Percentiles rank a stretch among this genome's conserved stretches.
Conservation (phyloP, 805 yeast genomes). For the Saccharomyces mikatae region DNA sequence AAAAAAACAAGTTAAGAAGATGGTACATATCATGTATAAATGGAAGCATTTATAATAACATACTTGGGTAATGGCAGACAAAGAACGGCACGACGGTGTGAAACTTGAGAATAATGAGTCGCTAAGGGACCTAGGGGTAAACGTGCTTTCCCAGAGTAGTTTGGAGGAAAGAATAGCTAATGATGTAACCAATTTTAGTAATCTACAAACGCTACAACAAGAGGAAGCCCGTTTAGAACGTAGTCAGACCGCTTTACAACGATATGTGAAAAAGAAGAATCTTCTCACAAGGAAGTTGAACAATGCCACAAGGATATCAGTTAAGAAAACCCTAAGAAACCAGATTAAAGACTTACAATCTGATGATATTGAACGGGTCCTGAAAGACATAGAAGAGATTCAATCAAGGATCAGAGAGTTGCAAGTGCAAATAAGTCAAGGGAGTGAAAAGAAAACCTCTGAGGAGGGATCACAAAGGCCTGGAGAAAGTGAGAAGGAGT, state of each 20-base stretch:
- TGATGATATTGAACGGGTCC: constrained; percentile 45
- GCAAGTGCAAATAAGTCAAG: constrained; percentile 3
- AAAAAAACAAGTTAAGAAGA: not conserved
- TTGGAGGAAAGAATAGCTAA: constrained; percentile 67
- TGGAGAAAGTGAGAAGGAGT: constrained; percentile 76
- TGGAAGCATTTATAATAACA: not conserved
- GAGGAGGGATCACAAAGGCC: constrained; percentile 33
- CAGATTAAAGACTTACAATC: constrained; percentile 46
- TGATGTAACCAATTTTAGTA: constrained; percentile 56
- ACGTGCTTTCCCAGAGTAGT: constrained; percentile 68
- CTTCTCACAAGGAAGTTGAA: constrained; percentile 41
- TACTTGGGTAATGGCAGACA: not conserved
- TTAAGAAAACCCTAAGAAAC: constrained; percentile 42
- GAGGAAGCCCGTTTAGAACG: constrained; percentile 73
- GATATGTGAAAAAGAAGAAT: constrained; percentile 37
- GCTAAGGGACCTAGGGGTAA: constrained; percentile 40
- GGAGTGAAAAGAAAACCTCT: constrained; percentile 2
- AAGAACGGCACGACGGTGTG: not conserved
- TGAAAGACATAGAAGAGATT: constrained; percentile 58
- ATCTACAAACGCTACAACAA: constrained; percentile 56
- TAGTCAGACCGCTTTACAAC: constrained; percentile 42
- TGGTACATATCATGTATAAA: not conserved
- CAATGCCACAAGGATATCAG: constrained; percentile 58
- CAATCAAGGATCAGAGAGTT: constrained; percentile 36
- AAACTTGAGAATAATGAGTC: constrained; percentile 9